Evolutionary conservation across 2,329 filamentous ascomycete species (phyloP).

Genomic region (Herpotrichia juniperi): DNA sequence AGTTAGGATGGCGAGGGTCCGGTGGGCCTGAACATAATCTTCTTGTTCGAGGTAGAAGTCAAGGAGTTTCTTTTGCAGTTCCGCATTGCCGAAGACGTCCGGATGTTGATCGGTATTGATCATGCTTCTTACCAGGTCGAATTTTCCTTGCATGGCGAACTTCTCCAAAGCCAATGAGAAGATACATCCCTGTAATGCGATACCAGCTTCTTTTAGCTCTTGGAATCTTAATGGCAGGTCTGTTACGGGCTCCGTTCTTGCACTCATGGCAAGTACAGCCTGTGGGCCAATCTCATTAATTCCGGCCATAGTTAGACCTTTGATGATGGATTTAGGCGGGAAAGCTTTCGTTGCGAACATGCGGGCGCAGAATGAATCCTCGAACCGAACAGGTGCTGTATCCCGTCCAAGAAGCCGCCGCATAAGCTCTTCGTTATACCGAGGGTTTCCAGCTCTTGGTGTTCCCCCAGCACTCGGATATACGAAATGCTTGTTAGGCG

Average conservation of each 20-base stretch:
- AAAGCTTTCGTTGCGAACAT: constrained; percentile 82
- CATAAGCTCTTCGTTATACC: constrained; percentile 39
- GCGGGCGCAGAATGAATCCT: constrained; percentile 74
- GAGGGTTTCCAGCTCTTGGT: constrained; percentile 9
- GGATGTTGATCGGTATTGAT: constrained; percentile 68
- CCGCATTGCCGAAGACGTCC: constrained; percentile 63
- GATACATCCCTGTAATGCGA: constrained; percentile 65
- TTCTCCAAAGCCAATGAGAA: constrained; percentile 71
- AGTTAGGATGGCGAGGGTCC: constrained; percentile 62
- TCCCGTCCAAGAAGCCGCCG: constrained; percentile 47
- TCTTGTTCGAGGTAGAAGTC: constrained; percentile 54
- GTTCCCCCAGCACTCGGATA: neutral
- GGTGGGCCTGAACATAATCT: constrained; percentile 60
- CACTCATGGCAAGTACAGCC: constrained; percentile 77
- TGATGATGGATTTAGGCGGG: constrained; percentile 73
- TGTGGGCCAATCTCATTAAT: constrained; percentile 75
- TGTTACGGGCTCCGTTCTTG: constrained; percentile 64
- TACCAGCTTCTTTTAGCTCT: constrained; percentile 66
- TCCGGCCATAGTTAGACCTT: constrained; percentile 72
- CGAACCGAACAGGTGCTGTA: constrained; percentile 52
- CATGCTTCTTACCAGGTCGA: constrained; percentile 57
- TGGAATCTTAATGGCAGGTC: constrained; percentile 65
- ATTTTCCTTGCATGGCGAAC: constrained; percentile 65
- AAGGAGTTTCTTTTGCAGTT: constrained; percentile 62
- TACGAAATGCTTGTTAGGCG: neutral